These are phyloP conservation scores for Teratosphaeria gauchensis DNA, from an alignment of 2,329 filamentous ascomycete species.

Conservation along the genomic window DNA sequence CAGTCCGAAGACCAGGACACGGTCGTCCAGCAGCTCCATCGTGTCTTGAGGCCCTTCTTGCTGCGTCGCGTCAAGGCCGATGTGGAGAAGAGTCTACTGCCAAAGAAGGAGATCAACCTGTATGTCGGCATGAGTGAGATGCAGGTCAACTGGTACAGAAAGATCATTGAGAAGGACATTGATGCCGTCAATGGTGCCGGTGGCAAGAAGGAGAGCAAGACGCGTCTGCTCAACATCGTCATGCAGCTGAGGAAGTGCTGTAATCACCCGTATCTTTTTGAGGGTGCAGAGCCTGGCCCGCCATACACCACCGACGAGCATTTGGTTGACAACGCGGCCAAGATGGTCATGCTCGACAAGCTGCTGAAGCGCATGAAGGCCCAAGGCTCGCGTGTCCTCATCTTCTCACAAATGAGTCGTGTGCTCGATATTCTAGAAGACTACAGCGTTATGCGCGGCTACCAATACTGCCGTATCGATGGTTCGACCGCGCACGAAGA, in stretches of 20 bases:
- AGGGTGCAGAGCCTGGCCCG: conserved; percentile 91
- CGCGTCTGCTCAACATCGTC: conserved; percentile 91
- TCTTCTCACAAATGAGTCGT: conserved; percentile 99
- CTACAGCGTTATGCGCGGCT: conserved; percentile 92
- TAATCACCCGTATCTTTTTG: conserved; percentile 96
- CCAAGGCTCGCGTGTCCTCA: conserved; percentile 89
- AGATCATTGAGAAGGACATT: conserved; percentile 97
- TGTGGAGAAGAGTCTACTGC: conserved; percentile 92
- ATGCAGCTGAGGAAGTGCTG: conserved; percentile 99
- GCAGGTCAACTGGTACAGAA: conserved; percentile 99
- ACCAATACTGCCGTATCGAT: conserved; percentile 95
- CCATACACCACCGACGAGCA: conserved; percentile 98
- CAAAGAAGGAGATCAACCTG: conserved; percentile 94
- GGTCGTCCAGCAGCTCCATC: conserved; percentile 90
- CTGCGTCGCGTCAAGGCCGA: conserved; percentile 94
- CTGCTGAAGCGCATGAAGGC: conserved; percentile 72
- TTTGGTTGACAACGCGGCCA: conserved; percentile 82
- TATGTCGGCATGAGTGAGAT: conserved; percentile 99
- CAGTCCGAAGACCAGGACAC: conserved; percentile 87
- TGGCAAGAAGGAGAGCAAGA: conserved; percentile 96
- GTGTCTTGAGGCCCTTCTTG: conserved; percentile 84
- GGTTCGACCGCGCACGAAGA: conserved; percentile 95
- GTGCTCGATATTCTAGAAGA: conserved; percentile 94
- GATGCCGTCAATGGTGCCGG: conserved; percentile 95
- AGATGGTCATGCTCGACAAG: conserved; percentile 96